These are phyloP conservation scores for Sporothrix pseudoabietina DNA, from an alignment of 2,329 filamentous ascomycete genomes.

Conservation along the genomic window DNA sequence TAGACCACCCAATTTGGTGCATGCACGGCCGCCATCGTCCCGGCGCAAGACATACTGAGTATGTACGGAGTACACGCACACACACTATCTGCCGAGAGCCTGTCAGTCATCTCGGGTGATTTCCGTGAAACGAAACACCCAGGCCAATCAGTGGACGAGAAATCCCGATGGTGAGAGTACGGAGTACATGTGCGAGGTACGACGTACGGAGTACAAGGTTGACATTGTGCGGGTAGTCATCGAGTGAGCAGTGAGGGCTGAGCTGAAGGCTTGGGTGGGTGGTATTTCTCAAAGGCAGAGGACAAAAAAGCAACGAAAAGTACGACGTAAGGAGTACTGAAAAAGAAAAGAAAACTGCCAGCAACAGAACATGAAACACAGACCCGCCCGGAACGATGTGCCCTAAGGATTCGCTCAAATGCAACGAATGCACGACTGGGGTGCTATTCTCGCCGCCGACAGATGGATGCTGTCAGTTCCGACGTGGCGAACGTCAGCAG, in stretches of 20 bases:
- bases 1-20: background rate
- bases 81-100: background rate
- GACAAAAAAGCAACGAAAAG: background rate
- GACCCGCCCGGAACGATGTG: background rate
- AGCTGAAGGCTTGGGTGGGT: background rate
- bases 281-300: background rate
- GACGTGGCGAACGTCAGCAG: constrained; percentile 9
- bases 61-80: background rate
- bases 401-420: background rate
- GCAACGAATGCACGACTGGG: background rate
- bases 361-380: constrained; percentile 22
- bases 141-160: background rate
- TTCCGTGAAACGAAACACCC: constrained; percentile 19
- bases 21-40: background rate
- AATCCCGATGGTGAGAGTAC: background rate
- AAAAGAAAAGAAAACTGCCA: constrained; percentile 1
- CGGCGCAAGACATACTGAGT: background rate
- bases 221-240: background rate
- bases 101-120: constrained; percentile 22
- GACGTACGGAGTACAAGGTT: no score
- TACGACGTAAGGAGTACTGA: background rate
- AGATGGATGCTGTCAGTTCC: constrained; percentile 1
- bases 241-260: background rate
- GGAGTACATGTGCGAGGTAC: background rate
- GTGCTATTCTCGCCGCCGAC: background rate